Conservation (phyloP, 768 basidiomycete species). For the Hydnomerulius pinastri region DNA sequence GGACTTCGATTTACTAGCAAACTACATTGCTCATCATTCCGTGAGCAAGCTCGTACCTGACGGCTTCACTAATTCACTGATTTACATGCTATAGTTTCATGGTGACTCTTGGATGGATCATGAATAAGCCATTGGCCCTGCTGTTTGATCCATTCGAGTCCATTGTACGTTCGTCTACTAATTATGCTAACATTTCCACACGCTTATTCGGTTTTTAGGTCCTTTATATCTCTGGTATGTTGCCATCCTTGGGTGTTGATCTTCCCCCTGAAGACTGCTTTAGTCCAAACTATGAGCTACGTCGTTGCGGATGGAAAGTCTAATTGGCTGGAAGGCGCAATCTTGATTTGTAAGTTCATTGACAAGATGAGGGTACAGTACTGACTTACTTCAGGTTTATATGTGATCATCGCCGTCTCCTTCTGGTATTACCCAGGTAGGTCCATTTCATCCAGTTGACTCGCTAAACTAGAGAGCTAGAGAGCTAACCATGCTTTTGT, state of each 20-base stretch:
- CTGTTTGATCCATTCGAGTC: conserved; percentile 92
- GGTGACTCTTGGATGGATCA: conserved; percentile 74
- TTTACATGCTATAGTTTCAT: conserved; percentile 53
- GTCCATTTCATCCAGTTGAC: no score
- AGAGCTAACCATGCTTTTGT: conserved; percentile 3
- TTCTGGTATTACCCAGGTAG: conserved; percentile 63
- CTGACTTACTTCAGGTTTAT: conserved; percentile 49
- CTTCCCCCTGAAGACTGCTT: conserved; percentile 8
- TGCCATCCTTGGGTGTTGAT: conserved; percentile 36
- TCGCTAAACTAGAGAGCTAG: not conserved
- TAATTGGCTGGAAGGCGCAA: conserved; percentile 82
- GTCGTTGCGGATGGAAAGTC: conserved; percentile 80
- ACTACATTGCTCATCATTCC: conserved; percentile 85
- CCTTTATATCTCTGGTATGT: conserved; percentile 39
- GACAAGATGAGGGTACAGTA: no score
- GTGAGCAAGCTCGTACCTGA: conserved; percentile 38
- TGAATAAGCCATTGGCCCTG: conserved; percentile 77
- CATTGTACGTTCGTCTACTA: conserved; percentile 43
- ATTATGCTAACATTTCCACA: not conserved
- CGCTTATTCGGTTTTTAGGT: conserved; percentile 26
- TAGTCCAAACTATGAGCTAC: conserved; percentile 83
- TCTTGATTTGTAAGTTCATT: conserved; percentile 61
- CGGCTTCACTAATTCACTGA: not conserved
- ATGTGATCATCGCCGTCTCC: conserved; percentile 68
- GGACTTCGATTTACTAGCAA: conserved; percentile 51